phyloP scores from a whole-genome alignment of 139 green algal genomes.

The Coelastrella sp. region DNA sequence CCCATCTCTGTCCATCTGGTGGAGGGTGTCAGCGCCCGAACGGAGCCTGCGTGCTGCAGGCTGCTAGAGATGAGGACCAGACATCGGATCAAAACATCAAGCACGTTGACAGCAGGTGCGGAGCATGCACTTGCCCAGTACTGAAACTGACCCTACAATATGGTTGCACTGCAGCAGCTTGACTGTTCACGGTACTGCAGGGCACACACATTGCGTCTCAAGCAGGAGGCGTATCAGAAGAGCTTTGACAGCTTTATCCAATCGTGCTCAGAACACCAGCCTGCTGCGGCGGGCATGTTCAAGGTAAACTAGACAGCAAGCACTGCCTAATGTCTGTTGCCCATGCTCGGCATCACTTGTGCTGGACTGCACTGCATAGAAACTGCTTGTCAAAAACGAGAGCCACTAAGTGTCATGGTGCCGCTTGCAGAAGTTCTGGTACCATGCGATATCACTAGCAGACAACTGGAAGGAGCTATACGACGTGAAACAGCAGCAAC shows the following conservation, averaged over 20 bases:
- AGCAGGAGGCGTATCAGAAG: not conserved
- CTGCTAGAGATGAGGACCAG: too few relatives aligned
- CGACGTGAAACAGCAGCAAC: constrained; percentile 3
- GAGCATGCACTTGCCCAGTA: too few relatives aligned
- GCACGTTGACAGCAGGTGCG: too few relatives aligned
- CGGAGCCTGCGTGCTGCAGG: too few relatives aligned
- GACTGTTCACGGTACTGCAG: not conserved
- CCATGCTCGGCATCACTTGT: not conserved
- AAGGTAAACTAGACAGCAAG: not conserved
- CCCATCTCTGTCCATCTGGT: too few relatives aligned
- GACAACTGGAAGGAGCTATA: not conserved
- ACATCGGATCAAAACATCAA: too few relatives aligned
- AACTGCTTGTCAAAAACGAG: not conserved
- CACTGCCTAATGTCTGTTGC: not conserved
- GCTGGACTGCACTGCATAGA: not conserved
- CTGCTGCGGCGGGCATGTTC: not conserved
- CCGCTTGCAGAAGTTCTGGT: constrained; percentile 36
- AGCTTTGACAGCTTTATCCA: constrained; percentile 5
- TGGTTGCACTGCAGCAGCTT: not conserved
- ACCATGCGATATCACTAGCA: not conserved
- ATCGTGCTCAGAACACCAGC: not conserved
- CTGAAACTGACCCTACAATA: not conserved
- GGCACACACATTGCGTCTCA: not conserved
- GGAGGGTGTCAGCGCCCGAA: too few relatives aligned
- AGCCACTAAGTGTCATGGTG: not conserved